Percentiles rank a stretch among this genome's conserved stretches.
These are phyloP conservation scores for Bacidia rubella DNA, from an alignment of 495 filamentous ascomycete species.

Conservation along the genomic window DNA sequence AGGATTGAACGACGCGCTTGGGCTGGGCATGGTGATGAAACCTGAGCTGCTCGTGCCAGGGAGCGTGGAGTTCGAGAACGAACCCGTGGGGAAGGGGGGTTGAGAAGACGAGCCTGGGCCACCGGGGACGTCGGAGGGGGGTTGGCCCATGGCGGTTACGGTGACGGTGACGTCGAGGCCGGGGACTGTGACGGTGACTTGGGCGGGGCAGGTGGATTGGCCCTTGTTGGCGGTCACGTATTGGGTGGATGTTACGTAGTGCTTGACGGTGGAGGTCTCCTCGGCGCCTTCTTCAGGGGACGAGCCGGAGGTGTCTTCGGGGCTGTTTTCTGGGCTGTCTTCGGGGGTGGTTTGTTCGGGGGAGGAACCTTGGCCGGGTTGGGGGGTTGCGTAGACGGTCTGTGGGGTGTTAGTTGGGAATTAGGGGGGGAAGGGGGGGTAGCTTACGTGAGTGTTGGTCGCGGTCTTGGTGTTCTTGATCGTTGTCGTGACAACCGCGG, in stretches of 20 bases:
- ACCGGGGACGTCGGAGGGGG: slow-evolving; percentile 13
- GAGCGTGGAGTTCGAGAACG: slow-evolving; percentile 24
- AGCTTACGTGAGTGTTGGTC: slow-evolving; percentile 16
- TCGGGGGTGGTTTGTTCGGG: slow-evolving; percentile 1
- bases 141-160: slow-evolving; percentile 14
- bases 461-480: slow-evolving; percentile 35
- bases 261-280: not conserved
- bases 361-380: not conserved
- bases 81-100: slow-evolving; percentile 10
- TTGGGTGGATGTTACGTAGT: slow-evolving; percentile 16
- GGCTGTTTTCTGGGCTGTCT: slow-evolving; percentile 7
- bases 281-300: slow-evolving; percentile 1
- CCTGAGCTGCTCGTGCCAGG: slow-evolving; percentile 21
- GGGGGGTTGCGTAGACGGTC: slow-evolving; percentile 17
- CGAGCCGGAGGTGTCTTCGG: slow-evolving; percentile 13
- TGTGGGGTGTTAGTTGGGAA: not conserved
- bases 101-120: slow-evolving; percentile 12
- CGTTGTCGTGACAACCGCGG: slow-evolving; percentile 43
- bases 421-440: not conserved
- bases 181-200: slow-evolving; percentile 6
- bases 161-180: slow-evolving; percentile 21
- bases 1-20: not conserved
- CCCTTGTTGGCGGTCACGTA: not conserved
- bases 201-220: not conserved
- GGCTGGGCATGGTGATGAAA: slow-evolving; percentile 24